Percentiles rank a stretch among this genome's conserved stretches.
Conservation (phyloP, 2,329 filamentous ascomycete genomes). For the Neonectria ditissima region DNA sequence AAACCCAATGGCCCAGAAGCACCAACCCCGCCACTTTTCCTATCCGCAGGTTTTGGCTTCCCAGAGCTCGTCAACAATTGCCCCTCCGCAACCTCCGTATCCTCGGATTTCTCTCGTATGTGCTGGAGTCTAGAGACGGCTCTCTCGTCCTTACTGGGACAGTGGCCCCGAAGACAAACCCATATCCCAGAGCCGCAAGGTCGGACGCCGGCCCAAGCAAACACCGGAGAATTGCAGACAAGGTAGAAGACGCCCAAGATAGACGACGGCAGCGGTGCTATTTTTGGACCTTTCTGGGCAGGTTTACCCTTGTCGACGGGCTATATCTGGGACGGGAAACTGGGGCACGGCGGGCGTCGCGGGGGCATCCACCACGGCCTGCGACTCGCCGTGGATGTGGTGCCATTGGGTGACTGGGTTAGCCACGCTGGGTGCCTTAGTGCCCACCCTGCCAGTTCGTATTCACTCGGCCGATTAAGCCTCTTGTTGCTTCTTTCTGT, state of each 20-base stretch:
- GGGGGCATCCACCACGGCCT: constrained; percentile 3
- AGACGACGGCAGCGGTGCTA: constrained; percentile 16
- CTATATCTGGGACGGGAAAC: constrained; percentile 20
- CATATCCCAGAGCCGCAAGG: background rate
- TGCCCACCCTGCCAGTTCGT: constrained; percentile 45
- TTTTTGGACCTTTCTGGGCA: constrained; percentile 17
- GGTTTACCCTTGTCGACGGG: constrained; percentile 1
- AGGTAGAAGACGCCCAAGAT: constrained; percentile 2
- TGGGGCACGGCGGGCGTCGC: constrained; percentile 7
- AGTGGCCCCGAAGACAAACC: too few species aligned
- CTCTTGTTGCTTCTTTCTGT: constrained; percentile 2
- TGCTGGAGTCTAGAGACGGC: constrained; percentile 1
- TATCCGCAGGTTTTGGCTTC: background rate
- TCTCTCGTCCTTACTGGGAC: background rate
- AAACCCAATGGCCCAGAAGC: background rate
- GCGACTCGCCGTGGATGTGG: constrained; percentile 11
- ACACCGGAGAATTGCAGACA: too few species aligned
- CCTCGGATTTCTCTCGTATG: background rate
- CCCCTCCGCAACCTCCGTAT: background rate
- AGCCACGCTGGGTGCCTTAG: constrained; percentile 40
- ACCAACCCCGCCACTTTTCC: constrained; percentile 17
- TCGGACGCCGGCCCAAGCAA: too few species aligned
- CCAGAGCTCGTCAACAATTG: background rate
- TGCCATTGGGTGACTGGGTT: constrained; percentile 31
- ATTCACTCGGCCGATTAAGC: constrained; percentile 37